Evolutionary conservation across 768 basidiomycete species (phyloP), one percentile per base, ranked within the genome.

Genomic region (Suillus brevipes): DNA sequence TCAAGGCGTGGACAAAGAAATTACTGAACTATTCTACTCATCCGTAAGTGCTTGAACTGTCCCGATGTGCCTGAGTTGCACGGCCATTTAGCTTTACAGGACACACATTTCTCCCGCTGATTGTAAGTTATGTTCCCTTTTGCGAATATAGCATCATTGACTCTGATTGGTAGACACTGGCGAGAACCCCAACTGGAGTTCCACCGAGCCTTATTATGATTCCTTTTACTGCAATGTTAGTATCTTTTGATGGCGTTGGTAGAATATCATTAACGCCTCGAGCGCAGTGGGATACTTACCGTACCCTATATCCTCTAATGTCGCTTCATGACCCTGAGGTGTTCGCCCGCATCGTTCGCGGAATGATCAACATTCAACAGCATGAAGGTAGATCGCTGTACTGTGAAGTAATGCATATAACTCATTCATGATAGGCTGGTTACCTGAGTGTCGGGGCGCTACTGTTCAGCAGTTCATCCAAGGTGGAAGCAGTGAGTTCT

Each of bases 141-240:
- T 40, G 40, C 36, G 38, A 53, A 8, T 14, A 47, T 12, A 47
- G 9, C 10, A 50, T 57, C 23, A 34, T 20, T 66, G 37, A 55
- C 37, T n/a, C 25, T 50, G 20, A 42, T 42, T 20, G 25, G 38
- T 62, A 87, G 87, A 88, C 69, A 85, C 84, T 6, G 87, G 84
- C 28, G 88, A 89, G 73, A 88, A 88, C 65, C 85, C 87, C 0
- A 81, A 79, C 57, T 89, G 87, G 87, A 81, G 82, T 58, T 89
- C 87, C 0, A 80, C 80, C 0, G 87, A 88, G 66, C 87, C 88
- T 1, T 89, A 89, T 66, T 89, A 81, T 63, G 87, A 89, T 71
- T 87, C 87, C 0, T 80, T 88, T 60, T 89, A 89, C 66, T 89
- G 88, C 75, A 89, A 89, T 64, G 87, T 87, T 65, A n/a, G 83